Evolutionary conservation across 2,329 filamentous ascomycete genomes (phyloP), one percentile per base, ranked within the genome.

Genomic region (Pseudogymnoascus sp.): DNA sequence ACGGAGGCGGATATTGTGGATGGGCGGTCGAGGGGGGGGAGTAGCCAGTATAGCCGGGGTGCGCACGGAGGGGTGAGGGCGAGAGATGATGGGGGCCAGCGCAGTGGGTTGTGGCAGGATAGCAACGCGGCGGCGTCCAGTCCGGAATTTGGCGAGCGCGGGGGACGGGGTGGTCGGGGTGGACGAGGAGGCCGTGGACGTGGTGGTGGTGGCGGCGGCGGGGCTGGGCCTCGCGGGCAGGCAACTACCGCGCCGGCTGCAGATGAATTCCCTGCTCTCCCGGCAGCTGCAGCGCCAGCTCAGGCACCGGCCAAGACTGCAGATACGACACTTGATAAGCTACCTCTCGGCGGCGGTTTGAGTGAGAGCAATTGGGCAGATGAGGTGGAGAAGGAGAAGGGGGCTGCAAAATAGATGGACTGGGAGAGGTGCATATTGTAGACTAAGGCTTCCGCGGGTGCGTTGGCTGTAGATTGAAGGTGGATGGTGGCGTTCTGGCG

Each of bases 1-100:
- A 63, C 67, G 2, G 71, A 73, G 61, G 65, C 63, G 10, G 71
- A 72, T 65, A 70, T 72, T 62, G 69, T 72, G 33, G 71, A 73
- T 66, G 56, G 67, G 9, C 68, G 59, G 56, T 56, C 63, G 1
- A 61, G 65, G 31, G 69, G 69, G 4, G 9, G 3, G 3, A 53
- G 46, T 11, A 53, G 46, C 4, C 46, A 53, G 46, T 53, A 53
- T 53, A 53, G 11, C 17, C 46, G 46, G 7, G 46, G 46, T 31
- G 46, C 46, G 23, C 23, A 53, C 31, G 46, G 46, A 4, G 46
- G 46, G 7, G 26, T 53, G 3, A 53, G 46, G 26, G 23, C 46
- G 4, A 31, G 63, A 19, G 66, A 62, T 4, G 64, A 65, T 37
- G 68, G 53, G 3, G 31, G 42, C n/a, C 56, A 38, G 61, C 62